A percentile compares a stretch with the other conserved stretches of the same genome.
Evolutionary conservation across 768 basidiomycete species (phyloP).

Genomic region (Suillus hirtellus): DNA sequence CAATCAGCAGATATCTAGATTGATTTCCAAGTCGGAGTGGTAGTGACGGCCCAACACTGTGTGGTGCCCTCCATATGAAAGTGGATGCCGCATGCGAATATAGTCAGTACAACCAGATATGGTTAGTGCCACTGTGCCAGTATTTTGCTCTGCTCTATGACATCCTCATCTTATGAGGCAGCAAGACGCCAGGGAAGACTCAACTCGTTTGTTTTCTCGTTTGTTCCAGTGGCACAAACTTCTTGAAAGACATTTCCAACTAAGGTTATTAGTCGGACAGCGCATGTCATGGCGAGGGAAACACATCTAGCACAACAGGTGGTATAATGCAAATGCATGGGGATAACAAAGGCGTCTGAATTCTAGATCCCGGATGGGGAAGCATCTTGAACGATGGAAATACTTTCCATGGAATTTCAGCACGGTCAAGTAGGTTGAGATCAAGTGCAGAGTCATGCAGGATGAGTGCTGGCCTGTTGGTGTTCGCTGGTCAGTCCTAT

Average conservation of each 20-base stretch:
- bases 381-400: neutral
- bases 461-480: neutral
- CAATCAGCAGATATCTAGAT: slow-evolving; percentile 33
- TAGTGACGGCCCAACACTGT: neutral
- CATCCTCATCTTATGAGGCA: neutral
- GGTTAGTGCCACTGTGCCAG: neutral
- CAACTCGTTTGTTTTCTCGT: slow-evolving; percentile 11
- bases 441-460: neutral
- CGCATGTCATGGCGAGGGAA: neutral
- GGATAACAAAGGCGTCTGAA: neutral
- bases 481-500: neutral
- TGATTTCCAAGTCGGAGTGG: slow-evolving; percentile 1
- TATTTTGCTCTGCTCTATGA: slow-evolving; percentile 15
- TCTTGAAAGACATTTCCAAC: neutral
- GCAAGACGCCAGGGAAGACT: slow-evolving; percentile 15
- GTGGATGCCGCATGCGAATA: slow-evolving; percentile 14
- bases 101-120: slow-evolving; percentile 18
- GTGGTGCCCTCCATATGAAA: slow-evolving; percentile 10
- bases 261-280: neutral
- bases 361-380: neutral
- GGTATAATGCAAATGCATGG: neutral
- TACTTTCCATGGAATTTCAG: neutral
- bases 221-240: neutral
- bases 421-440: neutral
- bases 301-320: neutral